Base-by-base conservation (phyloP, 2,329 filamentous ascomycete species). In the Cladosporium colombiae region DNA sequence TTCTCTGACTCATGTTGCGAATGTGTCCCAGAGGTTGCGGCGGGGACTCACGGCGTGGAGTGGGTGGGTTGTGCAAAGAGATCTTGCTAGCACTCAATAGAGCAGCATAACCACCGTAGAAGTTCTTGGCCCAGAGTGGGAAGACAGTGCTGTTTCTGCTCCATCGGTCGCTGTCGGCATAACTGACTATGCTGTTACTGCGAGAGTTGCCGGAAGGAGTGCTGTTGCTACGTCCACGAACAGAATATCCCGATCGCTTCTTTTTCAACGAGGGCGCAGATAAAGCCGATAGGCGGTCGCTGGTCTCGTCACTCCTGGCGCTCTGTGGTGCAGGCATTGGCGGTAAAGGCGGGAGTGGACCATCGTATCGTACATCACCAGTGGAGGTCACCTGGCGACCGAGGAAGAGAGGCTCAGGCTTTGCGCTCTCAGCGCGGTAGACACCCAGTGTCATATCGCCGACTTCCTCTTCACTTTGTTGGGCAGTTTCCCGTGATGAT, bases 51-150 rank as follows among this genome's bases (percentile, higher is more conserved):
- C 37, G 44, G n/a, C 33, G 61, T 21, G 66, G 65, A 46, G 67
- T 68, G n/a, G 65, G 67, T 14, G 69, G 67, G 58, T 69, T 71
- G 27, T 64, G 56, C 40, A 75, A 62, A 2, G 74, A 75, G 21
- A 74, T 68, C 56, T 74, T 73, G 66, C 73, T 76, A 3, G 70
- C 35, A 25, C 70, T 71, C 16, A 71, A 52, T 21, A 77, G 67
- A 11, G 67, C 65, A 21, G 68, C 68, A 29, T 69, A 71, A 4
- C 74, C 72, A 23, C 69, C 70, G 68, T 78, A 78, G 67, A 76
- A 78, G 23, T 72, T 70, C 62, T 71, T 77, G 13, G 76, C 76
- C 76, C 76, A 78, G 4, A 69, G 70, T 8, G 76, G 76, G 62
- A 78, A 77, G 29, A 77, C 67, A 52, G 65, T 71, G 61, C 72